These are phyloP conservation scores for Pelargonium australe DNA, from an alignment of 441 rosid species.

Conservation along the genomic window DNA sequence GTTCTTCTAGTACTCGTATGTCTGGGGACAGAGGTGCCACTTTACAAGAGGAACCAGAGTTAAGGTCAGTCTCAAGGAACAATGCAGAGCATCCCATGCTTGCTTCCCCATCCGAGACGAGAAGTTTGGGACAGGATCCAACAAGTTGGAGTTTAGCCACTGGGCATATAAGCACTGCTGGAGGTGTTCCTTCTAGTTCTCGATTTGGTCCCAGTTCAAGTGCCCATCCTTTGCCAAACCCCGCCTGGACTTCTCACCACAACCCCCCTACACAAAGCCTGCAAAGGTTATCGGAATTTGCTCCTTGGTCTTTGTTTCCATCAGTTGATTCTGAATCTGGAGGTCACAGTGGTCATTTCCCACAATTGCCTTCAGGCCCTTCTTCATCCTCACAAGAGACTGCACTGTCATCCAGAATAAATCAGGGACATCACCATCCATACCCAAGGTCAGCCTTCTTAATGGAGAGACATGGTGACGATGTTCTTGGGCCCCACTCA, in stretches of 20 bases:
- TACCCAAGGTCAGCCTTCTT: conserved; percentile 48
- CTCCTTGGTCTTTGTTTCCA: conserved; percentile 74
- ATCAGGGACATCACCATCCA: conserved; percentile 42
- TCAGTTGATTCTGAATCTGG: conserved; percentile 47
- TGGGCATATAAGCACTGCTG: conserved; percentile 37
- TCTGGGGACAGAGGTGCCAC: conserved; percentile 43
- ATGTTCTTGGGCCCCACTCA: conserved; percentile 55
- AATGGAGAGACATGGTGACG: conserved; percentile 54
- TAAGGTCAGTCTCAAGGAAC: conserved; percentile 46
- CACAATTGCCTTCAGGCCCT: conserved; percentile 47
- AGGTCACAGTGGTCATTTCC: conserved; percentile 46
- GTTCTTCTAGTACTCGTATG: conserved; percentile 28
- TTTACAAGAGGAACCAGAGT: conserved; percentile 39
- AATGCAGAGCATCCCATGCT: conserved; percentile 46
- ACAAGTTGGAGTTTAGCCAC: conserved; percentile 55
- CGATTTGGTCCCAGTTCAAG: conserved; percentile 45
- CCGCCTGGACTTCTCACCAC: conserved; percentile 48
- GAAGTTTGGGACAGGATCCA: conserved; percentile 59
- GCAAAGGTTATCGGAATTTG: conserved; percentile 46
- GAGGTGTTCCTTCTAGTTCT: conserved; percentile 37
- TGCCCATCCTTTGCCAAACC: conserved; percentile 36
- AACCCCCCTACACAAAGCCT: conserved; percentile 33
- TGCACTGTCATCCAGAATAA: conserved; percentile 39
- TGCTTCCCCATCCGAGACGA: conserved; percentile 41
- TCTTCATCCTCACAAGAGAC: conserved; percentile 46